A percentile compares a stretch with the other conserved stretches of the same genome.
phyloP scores from a whole-genome alignment of 164 flowering plant genomes.

The Amborella trichopoda region DNA sequence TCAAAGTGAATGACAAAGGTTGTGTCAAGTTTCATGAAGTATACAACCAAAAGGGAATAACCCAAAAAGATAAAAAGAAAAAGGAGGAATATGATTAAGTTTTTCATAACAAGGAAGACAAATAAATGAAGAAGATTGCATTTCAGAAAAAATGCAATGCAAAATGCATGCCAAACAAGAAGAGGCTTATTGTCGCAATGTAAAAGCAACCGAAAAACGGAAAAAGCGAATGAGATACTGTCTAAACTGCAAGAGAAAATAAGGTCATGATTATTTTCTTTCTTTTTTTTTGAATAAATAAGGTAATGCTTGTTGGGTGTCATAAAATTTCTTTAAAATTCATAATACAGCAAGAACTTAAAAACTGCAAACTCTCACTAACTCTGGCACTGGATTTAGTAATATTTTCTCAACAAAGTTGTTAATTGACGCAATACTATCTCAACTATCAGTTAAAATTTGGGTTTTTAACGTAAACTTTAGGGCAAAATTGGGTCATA shows the following conservation, averaged over 20 bases:
- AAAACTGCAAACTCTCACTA: neutral
- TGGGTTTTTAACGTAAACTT: too few species aligned
- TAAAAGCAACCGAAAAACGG: neutral
- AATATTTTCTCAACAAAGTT: neutral
- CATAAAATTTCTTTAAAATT: neutral
- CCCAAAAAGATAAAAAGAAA: neutral
- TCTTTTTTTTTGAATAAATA: neutral
- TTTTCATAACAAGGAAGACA: neutral
- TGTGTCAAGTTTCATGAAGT: neutral
- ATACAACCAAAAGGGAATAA: neutral
- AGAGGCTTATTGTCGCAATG: neutral
- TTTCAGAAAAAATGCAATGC: neutral
- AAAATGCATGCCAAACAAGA: neutral
- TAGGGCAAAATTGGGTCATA: slow-evolving; percentile 36
- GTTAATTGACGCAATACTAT: too few species aligned
- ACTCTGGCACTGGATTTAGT: neutral
- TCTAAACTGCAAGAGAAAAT: too few species aligned
- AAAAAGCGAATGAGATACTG: too few species aligned
- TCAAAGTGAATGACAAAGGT: neutral
- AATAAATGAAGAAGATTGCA: neutral
- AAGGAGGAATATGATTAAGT: neutral
- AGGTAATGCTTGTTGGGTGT: neutral
- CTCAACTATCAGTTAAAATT: neutral
- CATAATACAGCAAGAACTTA: neutral
- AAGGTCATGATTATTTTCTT: too few species aligned